Evolutionary conservation across 1,139 yeast species (phyloP), one percentile per base, ranked within the genome.

Genomic region (Wickerhamiella pararugosa): DNA sequence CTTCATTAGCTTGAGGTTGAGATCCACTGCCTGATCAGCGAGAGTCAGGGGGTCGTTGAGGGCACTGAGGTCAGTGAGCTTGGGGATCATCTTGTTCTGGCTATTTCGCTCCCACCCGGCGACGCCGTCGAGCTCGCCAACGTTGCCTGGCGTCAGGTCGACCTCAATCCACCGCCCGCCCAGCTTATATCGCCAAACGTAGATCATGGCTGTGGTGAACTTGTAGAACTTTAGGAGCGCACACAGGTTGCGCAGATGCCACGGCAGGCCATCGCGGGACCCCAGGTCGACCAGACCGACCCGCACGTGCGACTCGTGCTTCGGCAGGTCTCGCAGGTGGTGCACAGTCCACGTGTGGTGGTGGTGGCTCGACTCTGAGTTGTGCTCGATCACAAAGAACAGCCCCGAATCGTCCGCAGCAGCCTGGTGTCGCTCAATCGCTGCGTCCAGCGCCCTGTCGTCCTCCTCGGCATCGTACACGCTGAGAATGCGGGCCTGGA

Each of bases 91-190:
- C 53, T 77, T 79, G 1, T 84, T 86, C 37, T 70, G 71, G 27
- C 56, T 62, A 10, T 86, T 82, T 48, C 93, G 69, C 54, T 90
- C 97, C 98, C 98, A 90, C 0, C 99, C 98, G 1, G 76, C 67
- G 1, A 75, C 63, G 45, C 69, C 74, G 10, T 44, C 42, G 26
- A 41, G 43, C 11, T 36, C 33, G 3, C 10, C 27, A 4, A 15
- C 21, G 37, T 6, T 7, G 37, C 25, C 40, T 9, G 5, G 29
- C 6, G 40, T 43, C 4, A 48, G 43, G 11, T 41, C 41, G 7
- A 56, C 46, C 11, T 43, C 46, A 9, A 60, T 40, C 63, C 63
- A 60, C 29, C 52, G 40, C 41, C 62, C 54, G 11, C 37, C 40
- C 3, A 38, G 42, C 6, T 35, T 34, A 34, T 54, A 60, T 1